A percentile compares a stretch with the other conserved stretches of the same genome.
Evolutionary conservation across 371 early-diverging fungal genomes (phyloP).

Genomic region (Haplosporangium sp.): DNA sequence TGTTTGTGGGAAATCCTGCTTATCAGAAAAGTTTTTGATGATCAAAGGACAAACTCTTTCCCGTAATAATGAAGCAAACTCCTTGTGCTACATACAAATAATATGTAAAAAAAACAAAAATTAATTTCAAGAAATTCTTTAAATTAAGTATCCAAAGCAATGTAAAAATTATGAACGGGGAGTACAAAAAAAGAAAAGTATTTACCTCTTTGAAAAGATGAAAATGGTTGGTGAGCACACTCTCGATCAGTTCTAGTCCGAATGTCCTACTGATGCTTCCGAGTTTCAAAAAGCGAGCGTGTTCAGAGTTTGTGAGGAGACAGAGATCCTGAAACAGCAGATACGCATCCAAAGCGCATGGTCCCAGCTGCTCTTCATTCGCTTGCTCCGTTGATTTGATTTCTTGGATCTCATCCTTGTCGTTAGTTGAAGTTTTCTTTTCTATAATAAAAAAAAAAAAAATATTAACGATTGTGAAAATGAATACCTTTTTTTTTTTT

Average conservation of each 20-base stretch:
- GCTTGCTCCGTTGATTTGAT: conserved; percentile 16
- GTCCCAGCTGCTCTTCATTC: conserved; percentile 57
- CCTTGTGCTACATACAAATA: conserved; percentile 68
- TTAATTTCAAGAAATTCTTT: neutral
- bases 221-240: conserved; percentile 84
- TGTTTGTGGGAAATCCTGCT: conserved; percentile 84
- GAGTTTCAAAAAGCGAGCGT: conserved; percentile 77
- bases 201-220: conserved; percentile 79
- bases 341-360: conserved; percentile 86
- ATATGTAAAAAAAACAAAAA: neutral
- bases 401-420: neutral
- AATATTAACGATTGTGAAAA: neutral
- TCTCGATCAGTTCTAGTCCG: conserved; percentile 94
- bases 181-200: neutral
- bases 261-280: conserved; percentile 78
- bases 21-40: conserved; percentile 91
- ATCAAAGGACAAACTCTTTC: conserved; percentile 90
- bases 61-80: conserved; percentile 76
- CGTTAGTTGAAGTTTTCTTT: neutral
- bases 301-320: conserved; percentile 72
- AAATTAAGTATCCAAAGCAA: too few species aligned
- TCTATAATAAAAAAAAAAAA: neutral
- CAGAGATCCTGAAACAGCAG: conserved; percentile 90
- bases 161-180: too few species aligned
- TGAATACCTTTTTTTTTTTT: neutral